Conservation (phyloP, 1,139 yeast species). For the Sugiyamaella japonica region DNA sequence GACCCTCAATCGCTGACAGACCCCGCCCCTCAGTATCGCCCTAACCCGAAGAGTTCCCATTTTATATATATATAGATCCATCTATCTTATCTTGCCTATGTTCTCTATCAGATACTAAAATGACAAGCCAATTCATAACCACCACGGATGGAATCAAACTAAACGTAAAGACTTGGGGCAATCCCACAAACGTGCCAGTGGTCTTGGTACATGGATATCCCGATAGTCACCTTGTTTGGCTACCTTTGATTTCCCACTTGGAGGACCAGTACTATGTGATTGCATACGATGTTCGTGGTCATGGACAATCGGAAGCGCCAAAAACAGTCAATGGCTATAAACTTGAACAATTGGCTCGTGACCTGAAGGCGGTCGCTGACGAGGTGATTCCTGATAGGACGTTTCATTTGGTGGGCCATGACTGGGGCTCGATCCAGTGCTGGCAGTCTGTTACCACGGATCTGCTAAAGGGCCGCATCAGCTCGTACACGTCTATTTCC, state of each 20-base stretch:
- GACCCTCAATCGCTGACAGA: too few relatives aligned
- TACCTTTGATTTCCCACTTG: constrained; percentile 6
- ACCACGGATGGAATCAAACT: constrained; percentile 5
- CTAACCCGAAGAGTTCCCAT: too few relatives aligned
- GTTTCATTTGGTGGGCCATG: constrained; percentile 14
- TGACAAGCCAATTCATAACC: constrained; percentile 11
- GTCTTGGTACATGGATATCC: constrained; percentile 15
- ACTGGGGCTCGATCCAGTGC: constrained; percentile 13
- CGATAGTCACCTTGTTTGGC: constrained; percentile 14
- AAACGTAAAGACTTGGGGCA: constrained; percentile 13
- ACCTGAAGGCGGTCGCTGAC: constrained; percentile 8
- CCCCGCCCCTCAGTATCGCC: too few relatives aligned
- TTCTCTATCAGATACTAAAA: background rate
- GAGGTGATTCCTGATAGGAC: constrained; percentile 6
- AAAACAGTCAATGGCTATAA: constrained; percentile 7
- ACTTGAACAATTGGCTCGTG: constrained; percentile 7
- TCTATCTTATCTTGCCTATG: too few relatives aligned
- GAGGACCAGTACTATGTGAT: constrained; percentile 12
- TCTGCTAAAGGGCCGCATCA: constrained; percentile 7
- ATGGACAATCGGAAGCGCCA: constrained; percentile 13
- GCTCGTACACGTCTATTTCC: constrained; percentile 9
- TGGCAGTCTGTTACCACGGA: constrained; percentile 13
- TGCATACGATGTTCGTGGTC: constrained; percentile 15
- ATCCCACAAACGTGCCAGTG: constrained; percentile 1
- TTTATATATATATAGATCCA: too few relatives aligned